Percentiles rank a stretch among this genome's conserved stretches.
phyloP scores from a whole-genome alignment of 306 rosid genomes.

The Cicer judaicum region DNA sequence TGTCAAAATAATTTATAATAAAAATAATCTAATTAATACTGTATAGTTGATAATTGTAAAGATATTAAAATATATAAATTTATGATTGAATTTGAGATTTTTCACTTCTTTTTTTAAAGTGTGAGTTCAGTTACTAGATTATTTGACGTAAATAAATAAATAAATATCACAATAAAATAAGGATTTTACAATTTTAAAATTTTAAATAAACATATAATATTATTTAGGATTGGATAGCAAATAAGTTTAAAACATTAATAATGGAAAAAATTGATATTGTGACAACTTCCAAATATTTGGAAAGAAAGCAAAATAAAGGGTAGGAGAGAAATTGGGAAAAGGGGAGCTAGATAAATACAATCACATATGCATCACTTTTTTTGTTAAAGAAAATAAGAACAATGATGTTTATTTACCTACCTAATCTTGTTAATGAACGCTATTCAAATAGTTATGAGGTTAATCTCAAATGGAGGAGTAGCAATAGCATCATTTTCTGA shows the following conservation, averaged over 20 bases:
- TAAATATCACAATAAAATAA: neutral
- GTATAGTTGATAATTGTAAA: no score
- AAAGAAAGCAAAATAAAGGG: neutral
- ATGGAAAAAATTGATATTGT: neutral
- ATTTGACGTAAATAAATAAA: no score
- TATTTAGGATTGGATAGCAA: neutral
- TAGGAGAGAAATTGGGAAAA: neutral
- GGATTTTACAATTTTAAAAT: neutral
- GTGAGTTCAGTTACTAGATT: no score
- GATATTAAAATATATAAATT: no score
- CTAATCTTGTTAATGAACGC: constrained; percentile 10
- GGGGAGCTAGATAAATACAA: neutral
- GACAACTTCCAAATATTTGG: neutral
- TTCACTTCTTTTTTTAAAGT: no score
- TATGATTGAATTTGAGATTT: no score
- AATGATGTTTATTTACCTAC: constrained; percentile 2
- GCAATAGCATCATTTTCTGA: constrained; percentile 16
- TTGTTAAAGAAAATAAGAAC: neutral
- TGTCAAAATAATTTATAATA: neutral
- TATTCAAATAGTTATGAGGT: neutral
- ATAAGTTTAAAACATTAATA: neutral
- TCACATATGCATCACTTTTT: neutral
- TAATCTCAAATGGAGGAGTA: constrained; percentile 12
- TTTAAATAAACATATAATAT: neutral
- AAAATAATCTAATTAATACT: no score